Evolutionary conservation across 306 rosid species (phyloP), one percentile per base, ranked within the genome.

Genomic region (Canavalia gladiata): DNA sequence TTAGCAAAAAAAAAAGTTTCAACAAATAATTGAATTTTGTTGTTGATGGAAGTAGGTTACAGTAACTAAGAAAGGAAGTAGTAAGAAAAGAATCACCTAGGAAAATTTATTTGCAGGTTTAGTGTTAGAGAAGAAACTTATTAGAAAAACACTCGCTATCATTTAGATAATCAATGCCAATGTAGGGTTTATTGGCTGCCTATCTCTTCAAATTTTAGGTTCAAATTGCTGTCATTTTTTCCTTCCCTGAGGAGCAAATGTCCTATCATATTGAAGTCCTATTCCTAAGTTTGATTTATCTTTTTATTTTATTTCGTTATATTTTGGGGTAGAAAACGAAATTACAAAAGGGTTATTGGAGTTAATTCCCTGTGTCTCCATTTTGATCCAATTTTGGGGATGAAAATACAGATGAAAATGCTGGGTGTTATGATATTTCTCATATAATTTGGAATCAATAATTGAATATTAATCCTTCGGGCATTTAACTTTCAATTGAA

Each of bases 341-440:
- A 75, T 77, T 77, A 80, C 87, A 69, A 12, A 83, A 71, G 88
- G 86, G 81, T 89, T 85, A 56, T 86, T 85, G 86, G 82, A 78
- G 72, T 82, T 80, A 34, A 72, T 39, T 87, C 80, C 62, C 75
- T 60, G 34, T 74, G 72, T 78, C 82, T 84, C 87, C 87, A 83
- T 77, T 56, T 75, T 79, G 89, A 83, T 86, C 86, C 91, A 82
- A 81, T 87, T 91, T 91, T 88, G 97, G 84, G 92, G 89, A 76
- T 85, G 75, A 78, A 74, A 79, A 69, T 72, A 71, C 74, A 75
- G 87, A 18, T 18, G 25, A 18, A 18, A 86, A 76, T 80, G 78
- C 73, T 71, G 87, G 85, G 67, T 18, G 25, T 18, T 56, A 73
- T 74, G 59, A 76, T 85, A 81, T 79, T 72, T 86, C 84, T 81